Base-by-base conservation (phyloP, 2,329 filamentous ascomycete genomes). In the Cercospora sojina region DNA sequence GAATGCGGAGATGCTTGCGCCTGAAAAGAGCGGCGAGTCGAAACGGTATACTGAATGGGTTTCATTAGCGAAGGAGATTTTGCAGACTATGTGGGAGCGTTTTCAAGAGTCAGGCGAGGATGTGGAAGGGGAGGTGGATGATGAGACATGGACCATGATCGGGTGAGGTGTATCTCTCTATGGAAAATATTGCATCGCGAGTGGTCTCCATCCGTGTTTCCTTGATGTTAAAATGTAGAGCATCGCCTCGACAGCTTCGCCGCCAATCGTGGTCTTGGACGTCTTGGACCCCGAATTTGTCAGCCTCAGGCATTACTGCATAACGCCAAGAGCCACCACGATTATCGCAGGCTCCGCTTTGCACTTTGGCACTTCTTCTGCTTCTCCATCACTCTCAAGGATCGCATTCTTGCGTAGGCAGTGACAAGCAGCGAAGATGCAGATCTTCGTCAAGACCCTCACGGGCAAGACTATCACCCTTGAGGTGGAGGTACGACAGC, bases 391-490 rank as follows among this genome's bases (percentile, higher is more conserved):
- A 53, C 47, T 62, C 43, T 64, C 61, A 57, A 64, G 61, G 61
- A 64, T 64, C 53, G 61, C 61, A 64, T 57, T 58, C 25, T 56
- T 64, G 61, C 53, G 61, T 57, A 58, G 51, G 53, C 51, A 47
- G 31, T 55, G 43, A 62, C 60, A 56, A 35, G 53, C 60, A 56
- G 18, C 61, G 51, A 64, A 41, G 51, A 88, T 96, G 92, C 92
- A 97, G 87, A 97, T 97, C 86, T 97, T 97, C 83, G 93, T 97
- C 76, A 97, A 97, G 90, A 97, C 93, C 77, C 88, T 98, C 79
- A 98, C 95, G 91, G 95, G 95, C 81, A 98, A 98, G 91, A 98
- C 95, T 82, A 98, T 98, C 91, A 98, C 95, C 91, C 93, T 99
- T 79, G 95, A 99, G 93, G 95, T 98, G 86, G 95, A 98, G 58